These are phyloP conservation scores for Aspergillus sp. DNA, from an alignment of 2,329 filamentous ascomycete species.

Conservation along the genomic window DNA sequence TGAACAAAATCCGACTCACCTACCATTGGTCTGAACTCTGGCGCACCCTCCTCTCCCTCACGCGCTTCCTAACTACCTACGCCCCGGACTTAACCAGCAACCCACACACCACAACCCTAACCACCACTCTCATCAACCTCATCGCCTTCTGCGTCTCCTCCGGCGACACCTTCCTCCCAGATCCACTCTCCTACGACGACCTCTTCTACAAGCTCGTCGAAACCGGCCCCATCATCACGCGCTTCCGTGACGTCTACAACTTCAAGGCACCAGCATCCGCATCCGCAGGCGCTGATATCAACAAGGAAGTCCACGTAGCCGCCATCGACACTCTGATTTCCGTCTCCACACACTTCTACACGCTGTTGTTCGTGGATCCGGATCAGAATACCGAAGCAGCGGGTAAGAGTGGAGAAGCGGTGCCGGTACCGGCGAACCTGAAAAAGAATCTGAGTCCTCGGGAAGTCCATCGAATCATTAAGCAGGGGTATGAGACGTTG, in stretches of 20 bases:
- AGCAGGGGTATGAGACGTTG: conserved; percentile 92
- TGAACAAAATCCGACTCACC: conserved; percentile 73
- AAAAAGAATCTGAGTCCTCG: conserved; percentile 74
- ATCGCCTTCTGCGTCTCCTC: conserved; percentile 80
- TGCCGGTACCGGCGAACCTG: conserved; percentile 33
- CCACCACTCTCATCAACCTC: conserved; percentile 77
- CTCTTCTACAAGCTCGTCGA: conserved; percentile 98
- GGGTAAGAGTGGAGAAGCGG: conserved; percentile 23
- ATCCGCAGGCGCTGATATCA: conserved; percentile 8
- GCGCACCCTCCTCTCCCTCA: conserved; percentile 80
- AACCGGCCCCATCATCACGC: conserved; percentile 75
- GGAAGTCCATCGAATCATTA: conserved; percentile 88
- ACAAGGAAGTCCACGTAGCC: conserved; percentile 50
- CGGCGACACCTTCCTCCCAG: conserved; percentile 88
- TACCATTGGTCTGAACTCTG: conserved; percentile 98
- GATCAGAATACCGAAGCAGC: conserved; percentile 48
- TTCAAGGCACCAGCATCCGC: conserved; percentile 32
- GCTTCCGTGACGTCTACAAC: conserved; percentile 77
- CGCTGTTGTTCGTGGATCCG: conserved; percentile 60
- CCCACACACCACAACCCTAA: conserved; percentile 69
- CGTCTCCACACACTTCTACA: conserved; percentile 78
- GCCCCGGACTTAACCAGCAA: conserved; percentile 71
- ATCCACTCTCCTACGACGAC: conserved; percentile 86
- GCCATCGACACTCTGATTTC: conserved; percentile 84
- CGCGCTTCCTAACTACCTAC: conserved; percentile 89